A percentile compares a stretch with the other conserved stretches of the same genome.
These are phyloP conservation scores for Chalaropsis thielavioides DNA, from an alignment of 2,329 filamentous ascomycete genomes.

Conservation along the genomic window DNA sequence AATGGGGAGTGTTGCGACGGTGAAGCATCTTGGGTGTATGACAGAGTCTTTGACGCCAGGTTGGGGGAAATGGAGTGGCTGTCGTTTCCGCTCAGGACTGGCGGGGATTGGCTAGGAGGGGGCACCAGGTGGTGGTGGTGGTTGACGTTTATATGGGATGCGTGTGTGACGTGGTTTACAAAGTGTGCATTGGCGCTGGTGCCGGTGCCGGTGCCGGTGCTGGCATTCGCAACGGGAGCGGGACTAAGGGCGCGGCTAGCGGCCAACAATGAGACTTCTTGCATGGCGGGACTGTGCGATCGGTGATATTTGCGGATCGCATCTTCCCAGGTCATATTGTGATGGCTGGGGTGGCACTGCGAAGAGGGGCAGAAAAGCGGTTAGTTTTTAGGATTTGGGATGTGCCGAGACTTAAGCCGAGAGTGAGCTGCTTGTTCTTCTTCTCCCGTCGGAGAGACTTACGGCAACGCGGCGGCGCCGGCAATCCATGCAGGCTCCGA, in stretches of 20 bases:
- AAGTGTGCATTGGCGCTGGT: background rate
- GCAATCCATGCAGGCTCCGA: conserved; percentile 43
- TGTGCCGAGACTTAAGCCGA: background rate
- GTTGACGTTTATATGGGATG: background rate
- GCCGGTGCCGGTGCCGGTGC: conserved; percentile 19
- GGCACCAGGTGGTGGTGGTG: background rate
- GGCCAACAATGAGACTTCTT: conserved; percentile 33
- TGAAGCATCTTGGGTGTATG: conserved; percentile 28
- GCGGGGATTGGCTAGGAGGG: background rate
- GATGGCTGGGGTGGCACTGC: conserved; percentile 45
- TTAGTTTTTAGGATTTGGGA: background rate
- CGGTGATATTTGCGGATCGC: conserved; percentile 39
- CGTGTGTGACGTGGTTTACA: background rate
- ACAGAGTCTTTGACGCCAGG: conserved; percentile 23
- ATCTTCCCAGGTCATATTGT: conserved; percentile 47
- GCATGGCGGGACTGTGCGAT: conserved; percentile 36
- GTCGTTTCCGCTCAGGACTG: background rate
- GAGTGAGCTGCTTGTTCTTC: background rate
- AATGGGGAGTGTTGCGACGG: conserved; percentile 19
- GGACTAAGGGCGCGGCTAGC: conserved; percentile 35
- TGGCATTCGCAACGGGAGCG: conserved; percentile 24
- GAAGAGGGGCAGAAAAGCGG: conserved; percentile 15
- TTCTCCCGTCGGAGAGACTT: conserved; percentile 25
- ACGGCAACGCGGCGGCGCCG: conserved; percentile 43
- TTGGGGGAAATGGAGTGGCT: conserved; percentile 4